phyloP scores from a whole-genome alignment of 2,329 filamentous ascomycete species.

The Epichloe sp. region DNA sequence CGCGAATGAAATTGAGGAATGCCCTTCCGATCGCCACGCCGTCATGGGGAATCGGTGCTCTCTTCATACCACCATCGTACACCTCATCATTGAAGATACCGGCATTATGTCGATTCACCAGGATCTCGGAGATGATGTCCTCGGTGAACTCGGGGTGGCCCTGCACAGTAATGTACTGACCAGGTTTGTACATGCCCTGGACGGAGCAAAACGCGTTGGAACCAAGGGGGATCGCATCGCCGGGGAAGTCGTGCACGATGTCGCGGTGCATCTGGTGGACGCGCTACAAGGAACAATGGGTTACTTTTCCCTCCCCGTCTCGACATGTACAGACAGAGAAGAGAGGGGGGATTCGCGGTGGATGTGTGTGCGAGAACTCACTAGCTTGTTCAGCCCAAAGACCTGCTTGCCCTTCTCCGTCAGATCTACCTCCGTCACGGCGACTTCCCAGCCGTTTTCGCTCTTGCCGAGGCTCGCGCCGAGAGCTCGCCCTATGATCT shows the following conservation, averaged over 20 bases:
- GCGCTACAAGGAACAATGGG: constrained; percentile 15
- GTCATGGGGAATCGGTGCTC: constrained; percentile 59
- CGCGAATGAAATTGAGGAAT: constrained; percentile 65
- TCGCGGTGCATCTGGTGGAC: constrained; percentile 37
- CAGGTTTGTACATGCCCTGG: constrained; percentile 29
- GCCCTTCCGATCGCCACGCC: constrained; percentile 61
- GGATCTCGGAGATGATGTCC: constrained; percentile 25
- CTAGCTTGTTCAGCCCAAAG: constrained; percentile 24
- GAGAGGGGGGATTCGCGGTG: background rate
- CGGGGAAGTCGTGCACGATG: constrained; percentile 26
- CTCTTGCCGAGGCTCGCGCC: constrained; percentile 24
- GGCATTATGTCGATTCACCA: constrained; percentile 40
- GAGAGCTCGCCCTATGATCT: constrained; percentile 31
- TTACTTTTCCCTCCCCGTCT: constrained; percentile 16
- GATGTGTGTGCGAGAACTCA: constrained; percentile 1
- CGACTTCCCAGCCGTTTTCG: constrained; percentile 31
- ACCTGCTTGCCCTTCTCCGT: constrained; percentile 26
- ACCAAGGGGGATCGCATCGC: constrained; percentile 25
- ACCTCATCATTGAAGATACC: constrained; percentile 59
- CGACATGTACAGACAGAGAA: background rate
- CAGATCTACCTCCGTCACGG: constrained; percentile 27
- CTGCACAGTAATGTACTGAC: constrained; percentile 28
- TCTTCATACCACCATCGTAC: constrained; percentile 53
- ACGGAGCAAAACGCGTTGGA: constrained; percentile 27
- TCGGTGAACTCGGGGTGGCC: constrained; percentile 34